Conservation (phyloP, 345 rosid species). For the Carallia pectinifolia region DNA sequence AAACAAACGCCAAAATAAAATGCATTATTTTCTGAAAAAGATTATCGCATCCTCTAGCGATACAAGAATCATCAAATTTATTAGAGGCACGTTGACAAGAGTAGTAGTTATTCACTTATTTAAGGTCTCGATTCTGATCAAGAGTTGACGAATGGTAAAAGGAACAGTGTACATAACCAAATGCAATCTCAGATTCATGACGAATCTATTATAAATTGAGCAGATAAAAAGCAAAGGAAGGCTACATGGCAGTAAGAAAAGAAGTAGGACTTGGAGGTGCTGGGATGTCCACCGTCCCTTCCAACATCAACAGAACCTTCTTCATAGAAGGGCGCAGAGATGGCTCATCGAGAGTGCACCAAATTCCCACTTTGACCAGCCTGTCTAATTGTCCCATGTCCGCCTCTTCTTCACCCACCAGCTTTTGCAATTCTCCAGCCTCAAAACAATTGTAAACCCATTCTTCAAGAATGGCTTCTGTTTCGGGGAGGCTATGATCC, state of each 20-base stretch:
- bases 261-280: constrained; percentile 14
- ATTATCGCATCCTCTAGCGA: too few relatives aligned
- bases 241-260: constrained; percentile 12
- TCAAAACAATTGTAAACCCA: constrained; percentile 24
- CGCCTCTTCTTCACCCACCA: constrained; percentile 16
- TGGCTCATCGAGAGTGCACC: constrained; percentile 28
- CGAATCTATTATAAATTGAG: neutral
- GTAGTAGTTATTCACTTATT: too few relatives aligned
- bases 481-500: constrained; percentile 3
- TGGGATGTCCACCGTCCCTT: constrained; percentile 30
- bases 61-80: too few relatives aligned
- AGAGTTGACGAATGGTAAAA: too few relatives aligned
- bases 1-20: too few relatives aligned
- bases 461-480: constrained; percentile 23
- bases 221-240: neutral
- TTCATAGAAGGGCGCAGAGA: constrained; percentile 21
- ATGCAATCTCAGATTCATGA: too few relatives aligned
- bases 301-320: constrained; percentile 27
- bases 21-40: too few relatives aligned
- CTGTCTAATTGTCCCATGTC: constrained; percentile 20
- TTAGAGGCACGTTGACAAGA: too few relatives aligned
- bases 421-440: neutral
- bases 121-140: too few relatives aligned
- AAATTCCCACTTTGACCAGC: constrained; percentile 17
- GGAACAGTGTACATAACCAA: too few relatives aligned